Conservation (phyloP, 208 protist species). For the Wallacemonas sp. region DNA sequence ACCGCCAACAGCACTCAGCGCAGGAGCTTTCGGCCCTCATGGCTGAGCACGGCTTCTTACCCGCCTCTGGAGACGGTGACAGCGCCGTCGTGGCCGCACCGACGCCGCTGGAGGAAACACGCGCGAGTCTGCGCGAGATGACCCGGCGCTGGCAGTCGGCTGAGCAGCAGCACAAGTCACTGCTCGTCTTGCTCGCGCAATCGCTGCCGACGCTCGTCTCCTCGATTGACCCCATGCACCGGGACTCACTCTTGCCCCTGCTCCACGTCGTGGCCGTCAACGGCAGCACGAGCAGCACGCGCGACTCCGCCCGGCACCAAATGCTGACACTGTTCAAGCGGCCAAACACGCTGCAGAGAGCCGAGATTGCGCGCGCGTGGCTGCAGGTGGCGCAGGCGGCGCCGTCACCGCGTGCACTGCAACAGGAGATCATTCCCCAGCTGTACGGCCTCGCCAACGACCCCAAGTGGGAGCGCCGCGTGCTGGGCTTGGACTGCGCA, state of each 20-base stretch:
- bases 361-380: constrained; percentile 51
- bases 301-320: constrained; percentile 41
- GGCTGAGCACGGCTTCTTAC: background rate
- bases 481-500: constrained; percentile 63
- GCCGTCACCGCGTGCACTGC: constrained; percentile 29
- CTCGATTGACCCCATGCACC: constrained; percentile 54
- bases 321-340: constrained; percentile 64
- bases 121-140: constrained; percentile 17
- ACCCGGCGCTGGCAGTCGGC: constrained; percentile 18
- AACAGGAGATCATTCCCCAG: constrained; percentile 67
- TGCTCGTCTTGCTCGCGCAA: constrained; percentile 43
- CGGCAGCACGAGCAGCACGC: constrained; percentile 28
- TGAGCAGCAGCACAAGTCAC: constrained; percentile 31
- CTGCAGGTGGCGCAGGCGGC: constrained; percentile 42
- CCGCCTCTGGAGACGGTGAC: background rate
- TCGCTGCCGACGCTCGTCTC: constrained; percentile 43
- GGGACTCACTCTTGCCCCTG: constrained; percentile 64
- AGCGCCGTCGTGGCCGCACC: background rate
- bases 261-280: constrained; percentile 41
- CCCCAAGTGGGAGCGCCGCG: constrained; percentile 40
- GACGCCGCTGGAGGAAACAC: constrained; percentile 11
- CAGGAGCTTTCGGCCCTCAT: background rate
- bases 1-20: background rate
- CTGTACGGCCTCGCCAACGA: constrained; percentile 69
- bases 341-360: constrained; percentile 42